Conservation (phyloP, 2,329 filamentous ascomycete species). For the Westerdykella aurantiaca region DNA sequence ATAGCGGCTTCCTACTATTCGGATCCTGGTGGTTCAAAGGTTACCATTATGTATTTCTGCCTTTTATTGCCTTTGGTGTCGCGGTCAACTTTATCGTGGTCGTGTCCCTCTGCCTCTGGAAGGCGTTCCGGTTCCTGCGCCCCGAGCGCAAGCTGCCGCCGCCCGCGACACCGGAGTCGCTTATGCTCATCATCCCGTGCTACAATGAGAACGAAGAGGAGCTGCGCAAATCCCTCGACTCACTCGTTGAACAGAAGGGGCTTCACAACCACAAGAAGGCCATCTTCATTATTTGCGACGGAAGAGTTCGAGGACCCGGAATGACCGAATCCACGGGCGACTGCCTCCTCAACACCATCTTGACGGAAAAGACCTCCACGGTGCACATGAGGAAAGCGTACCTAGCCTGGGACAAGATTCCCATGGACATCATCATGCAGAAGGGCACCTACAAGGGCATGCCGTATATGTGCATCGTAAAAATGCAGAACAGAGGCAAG, state of each 20-base stretch:
- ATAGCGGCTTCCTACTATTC: conserved; percentile 8
- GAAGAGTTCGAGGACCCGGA: conserved; percentile 43
- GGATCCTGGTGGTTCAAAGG: conserved; percentile 10
- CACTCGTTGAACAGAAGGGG: conserved; percentile 41
- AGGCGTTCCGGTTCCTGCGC: conserved; percentile 27
- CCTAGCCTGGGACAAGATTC: conserved; percentile 42
- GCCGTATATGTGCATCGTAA: conserved; percentile 46
- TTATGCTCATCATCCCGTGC: conserved; percentile 46
- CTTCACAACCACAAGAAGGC: conserved; percentile 40
- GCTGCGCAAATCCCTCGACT: conserved; percentile 43
- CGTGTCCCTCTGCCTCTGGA: conserved; percentile 34
- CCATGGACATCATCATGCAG: conserved; percentile 24
- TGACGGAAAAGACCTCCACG: conserved; percentile 34
- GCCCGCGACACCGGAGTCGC: conserved; percentile 36
- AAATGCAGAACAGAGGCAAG: conserved; percentile 48
- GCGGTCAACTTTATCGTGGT: conserved; percentile 43
- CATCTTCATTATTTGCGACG: conserved; percentile 48
- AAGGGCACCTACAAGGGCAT: conserved; percentile 44
- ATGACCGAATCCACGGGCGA: conserved; percentile 47
- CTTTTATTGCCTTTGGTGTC: conserved; percentile 33
- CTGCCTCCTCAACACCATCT: conserved; percentile 45
- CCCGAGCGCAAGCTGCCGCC: conserved; percentile 10
- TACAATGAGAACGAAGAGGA: conserved; percentile 48
- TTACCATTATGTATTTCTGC: conserved; percentile 41
- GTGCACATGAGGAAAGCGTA: conserved; percentile 24